These are phyloP conservation scores for Santalum album DNA, from an alignment of 164 flowering plant species.

Conservation along the genomic window DNA sequence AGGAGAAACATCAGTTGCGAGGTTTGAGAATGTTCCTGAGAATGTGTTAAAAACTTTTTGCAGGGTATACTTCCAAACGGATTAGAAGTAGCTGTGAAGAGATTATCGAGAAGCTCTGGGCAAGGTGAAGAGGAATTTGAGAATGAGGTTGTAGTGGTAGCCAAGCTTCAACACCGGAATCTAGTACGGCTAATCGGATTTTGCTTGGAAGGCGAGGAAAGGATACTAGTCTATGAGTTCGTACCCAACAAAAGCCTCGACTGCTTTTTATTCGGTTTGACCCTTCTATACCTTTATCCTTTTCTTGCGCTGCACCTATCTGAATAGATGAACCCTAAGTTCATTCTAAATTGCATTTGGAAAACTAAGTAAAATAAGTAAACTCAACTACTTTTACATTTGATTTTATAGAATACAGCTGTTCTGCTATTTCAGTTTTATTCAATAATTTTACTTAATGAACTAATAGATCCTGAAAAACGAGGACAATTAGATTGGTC, in stretches of 20 bases:
- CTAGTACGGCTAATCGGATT: conserved; percentile 22
- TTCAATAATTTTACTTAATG: background rate
- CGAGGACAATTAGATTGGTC: conserved; percentile 16
- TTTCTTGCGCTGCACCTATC: background rate
- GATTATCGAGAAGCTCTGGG: conserved; percentile 23
- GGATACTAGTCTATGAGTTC: conserved; percentile 31
- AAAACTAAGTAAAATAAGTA: too few relatives aligned
- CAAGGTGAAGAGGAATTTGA: conserved; percentile 31
- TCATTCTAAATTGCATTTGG: too few relatives aligned
- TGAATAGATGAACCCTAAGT: too few relatives aligned
- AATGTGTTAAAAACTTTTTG: background rate
- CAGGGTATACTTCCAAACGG: conserved; percentile 31
- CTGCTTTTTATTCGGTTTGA: conserved; percentile 22
- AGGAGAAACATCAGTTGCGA: too few relatives aligned
- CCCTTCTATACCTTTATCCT: background rate
- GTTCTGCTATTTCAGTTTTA: too few relatives aligned
- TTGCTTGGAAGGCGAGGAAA: conserved; percentile 25
- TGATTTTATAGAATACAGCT: too few relatives aligned
- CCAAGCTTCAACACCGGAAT: conserved; percentile 28
- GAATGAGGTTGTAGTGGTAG: conserved; percentile 22
- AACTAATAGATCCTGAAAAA: conserved; percentile 6
- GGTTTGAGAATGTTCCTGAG: too few relatives aligned
- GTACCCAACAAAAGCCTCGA: conserved; percentile 38
- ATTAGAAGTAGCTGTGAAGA: conserved; percentile 30
- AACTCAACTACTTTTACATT: too few relatives aligned